Percentiles rank a stretch among this genome's conserved stretches.
phyloP scores from a whole-genome alignment of 2,329 filamentous ascomycete genomes.

The Coniella vitis region DNA sequence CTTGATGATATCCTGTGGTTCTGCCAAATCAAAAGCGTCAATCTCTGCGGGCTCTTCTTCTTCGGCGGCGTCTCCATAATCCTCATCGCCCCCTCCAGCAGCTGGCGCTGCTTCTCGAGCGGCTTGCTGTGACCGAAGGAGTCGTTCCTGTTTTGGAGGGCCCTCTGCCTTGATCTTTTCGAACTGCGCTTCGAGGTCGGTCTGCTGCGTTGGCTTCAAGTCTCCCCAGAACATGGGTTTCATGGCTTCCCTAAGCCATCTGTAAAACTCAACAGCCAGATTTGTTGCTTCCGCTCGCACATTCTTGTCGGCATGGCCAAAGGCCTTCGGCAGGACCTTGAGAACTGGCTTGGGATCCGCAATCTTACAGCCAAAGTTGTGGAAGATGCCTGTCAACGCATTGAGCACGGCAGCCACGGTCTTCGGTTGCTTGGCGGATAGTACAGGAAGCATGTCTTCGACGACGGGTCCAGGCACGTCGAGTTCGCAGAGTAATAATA shows the following conservation, averaged over 20 bases:
- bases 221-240: conserved; percentile 97
- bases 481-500: conserved; percentile 83
- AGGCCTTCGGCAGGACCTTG: conserved; percentile 83
- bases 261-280: conserved; percentile 86
- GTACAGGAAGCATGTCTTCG: conserved; percentile 77
- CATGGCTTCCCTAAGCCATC: conserved; percentile 96
- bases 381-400: conserved; percentile 76
- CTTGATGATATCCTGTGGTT: conserved; percentile 78
- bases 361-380: conserved; percentile 91
- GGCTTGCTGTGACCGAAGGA: conserved; percentile 84
- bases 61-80: conserved; percentile 47
- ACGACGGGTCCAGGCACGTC: conserved; percentile 80
- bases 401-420: conserved; percentile 66
- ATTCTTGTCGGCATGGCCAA: conserved; percentile 96
- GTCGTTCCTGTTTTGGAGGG: conserved; percentile 79
- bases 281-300: conserved; percentile 90
- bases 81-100: conserved; percentile 52
- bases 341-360: conserved; percentile 90
- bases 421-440: conserved; percentile 88
- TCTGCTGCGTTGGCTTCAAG: conserved; percentile 89
- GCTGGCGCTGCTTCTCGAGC: conserved; percentile 65
- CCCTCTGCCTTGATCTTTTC: conserved; percentile 87
- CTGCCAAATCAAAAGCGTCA: conserved; percentile 74
- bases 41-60: conserved; percentile 63
- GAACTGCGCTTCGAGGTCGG: conserved; percentile 87